These are phyloP conservation scores for Mycena crocata DNA, from an alignment of 768 basidiomycete species.

Conservation along the genomic window DNA sequence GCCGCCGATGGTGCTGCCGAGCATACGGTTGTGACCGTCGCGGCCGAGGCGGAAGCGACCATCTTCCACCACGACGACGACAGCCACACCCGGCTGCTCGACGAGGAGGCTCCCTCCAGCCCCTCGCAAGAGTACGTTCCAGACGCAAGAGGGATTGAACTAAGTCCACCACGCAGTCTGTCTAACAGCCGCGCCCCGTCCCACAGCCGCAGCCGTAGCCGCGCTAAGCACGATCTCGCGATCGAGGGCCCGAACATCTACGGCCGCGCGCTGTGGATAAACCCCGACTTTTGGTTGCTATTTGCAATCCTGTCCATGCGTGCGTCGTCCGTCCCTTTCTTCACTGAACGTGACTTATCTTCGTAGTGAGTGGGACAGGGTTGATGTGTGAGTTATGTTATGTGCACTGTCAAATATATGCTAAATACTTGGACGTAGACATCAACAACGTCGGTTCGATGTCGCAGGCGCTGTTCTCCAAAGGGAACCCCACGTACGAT, in stretches of 20 bases:
- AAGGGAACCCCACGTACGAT: conserved; percentile 71
- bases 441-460: conserved; percentile 87
- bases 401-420: neutral
- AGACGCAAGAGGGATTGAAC: conserved; percentile 35
- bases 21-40: conserved; percentile 33
- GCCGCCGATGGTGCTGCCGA: conserved; percentile 45
- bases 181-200: conserved; percentile 5
- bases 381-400: conserved; percentile 69
- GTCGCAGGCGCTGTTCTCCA: conserved; percentile 73
- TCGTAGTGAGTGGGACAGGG: conserved; percentile 76
- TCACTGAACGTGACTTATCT: conserved; percentile 2
- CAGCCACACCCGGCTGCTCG: conserved; percentile 37
- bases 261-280: conserved; percentile 65
- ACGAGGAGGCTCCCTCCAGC: conserved; percentile 23
- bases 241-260: conserved; percentile 57
- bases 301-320: conserved; percentile 66
- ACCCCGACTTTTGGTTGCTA: conserved; percentile 45
- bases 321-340: conserved; percentile 48
- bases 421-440: conserved; percentile 52
- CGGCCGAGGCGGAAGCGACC: conserved; percentile 30
- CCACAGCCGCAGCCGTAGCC: conserved; percentile 29
- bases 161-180: conserved; percentile 29
- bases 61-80: conserved; percentile 35
- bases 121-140: conserved; percentile 34
- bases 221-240: conserved; percentile 51